These are phyloP conservation scores for Vicia villosa DNA, from an alignment of 306 rosid genomes.

Conservation along the genomic window DNA sequence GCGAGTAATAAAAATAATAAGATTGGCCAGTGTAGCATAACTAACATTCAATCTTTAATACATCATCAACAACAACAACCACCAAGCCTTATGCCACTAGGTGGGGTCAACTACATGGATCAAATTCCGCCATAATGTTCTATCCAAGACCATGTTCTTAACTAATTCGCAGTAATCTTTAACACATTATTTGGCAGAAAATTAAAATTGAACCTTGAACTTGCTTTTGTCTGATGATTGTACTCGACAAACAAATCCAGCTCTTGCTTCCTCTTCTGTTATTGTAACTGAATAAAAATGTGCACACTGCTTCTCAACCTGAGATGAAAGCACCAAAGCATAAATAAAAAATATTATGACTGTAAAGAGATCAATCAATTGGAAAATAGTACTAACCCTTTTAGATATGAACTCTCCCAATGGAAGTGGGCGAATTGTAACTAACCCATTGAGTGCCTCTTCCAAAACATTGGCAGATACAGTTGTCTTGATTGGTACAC, in stretches of 20 bases:
- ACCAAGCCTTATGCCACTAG: too few relatives aligned
- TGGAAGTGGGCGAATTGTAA: constrained; percentile 68
- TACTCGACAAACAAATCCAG: constrained; percentile 97
- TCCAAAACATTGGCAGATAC: constrained; percentile 93
- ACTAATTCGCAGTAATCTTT: too few relatives aligned
- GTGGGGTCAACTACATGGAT: too few relatives aligned
- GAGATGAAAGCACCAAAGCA: constrained; percentile 34
- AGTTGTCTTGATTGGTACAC: constrained; percentile 97
- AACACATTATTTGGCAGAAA: not conserved
- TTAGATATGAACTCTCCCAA: constrained; percentile 64
- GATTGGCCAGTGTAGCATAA: constrained; percentile 12
- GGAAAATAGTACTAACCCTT: constrained; percentile 55
- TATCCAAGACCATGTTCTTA: too few relatives aligned
- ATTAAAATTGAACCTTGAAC: constrained; percentile 71
- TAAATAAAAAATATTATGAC: constrained; percentile 24
- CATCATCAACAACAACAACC: not conserved
- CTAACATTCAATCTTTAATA: constrained; percentile 20
- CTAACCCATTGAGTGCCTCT: constrained; percentile 86
- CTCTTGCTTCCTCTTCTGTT: constrained; percentile 76
- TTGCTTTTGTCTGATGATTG: constrained; percentile 94
- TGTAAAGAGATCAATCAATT: constrained; percentile 6
- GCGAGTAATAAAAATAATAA: constrained; percentile 7
- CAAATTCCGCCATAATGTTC: too few relatives aligned
- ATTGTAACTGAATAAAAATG: constrained; percentile 87
- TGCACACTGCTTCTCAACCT: constrained; percentile 99